These are phyloP conservation scores for Leccinum incarnatum DNA, from an alignment of 768 basidiomycete genomes.

Conservation along the genomic window DNA sequence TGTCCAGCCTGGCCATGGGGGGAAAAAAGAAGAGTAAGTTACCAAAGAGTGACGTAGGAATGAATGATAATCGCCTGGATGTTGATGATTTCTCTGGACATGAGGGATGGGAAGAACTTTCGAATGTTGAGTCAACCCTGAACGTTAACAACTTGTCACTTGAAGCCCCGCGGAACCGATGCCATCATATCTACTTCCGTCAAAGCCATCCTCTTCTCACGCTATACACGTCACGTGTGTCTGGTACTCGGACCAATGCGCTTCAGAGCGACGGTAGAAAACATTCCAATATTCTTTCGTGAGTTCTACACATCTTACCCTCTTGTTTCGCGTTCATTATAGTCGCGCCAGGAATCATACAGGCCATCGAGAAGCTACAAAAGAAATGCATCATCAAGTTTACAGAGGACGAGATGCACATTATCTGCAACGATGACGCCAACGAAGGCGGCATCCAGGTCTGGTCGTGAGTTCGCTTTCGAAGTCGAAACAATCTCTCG, in stretches of 20 bases:
- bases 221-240: slow-evolving; percentile 18
- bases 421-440: slow-evolving; percentile 79
- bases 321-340: neutral
- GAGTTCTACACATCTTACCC: slow-evolving; percentile 12
- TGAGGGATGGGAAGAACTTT: slow-evolving; percentile 9
- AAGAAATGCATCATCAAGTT: slow-evolving; percentile 84
- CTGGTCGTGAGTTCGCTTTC: slow-evolving; percentile 59
- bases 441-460: slow-evolving; percentile 86
- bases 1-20: slow-evolving; percentile 57
- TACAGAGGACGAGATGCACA: slow-evolving; percentile 67
- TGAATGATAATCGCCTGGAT: slow-evolving; percentile 51
- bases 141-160: neutral
- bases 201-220: neutral
- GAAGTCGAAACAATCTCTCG: slow-evolving; percentile 20
- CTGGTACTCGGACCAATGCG: slow-evolving; percentile 42
- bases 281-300: slow-evolving; percentile 57
- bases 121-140: slow-evolving; percentile 9
- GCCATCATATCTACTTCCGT: slow-evolving; percentile 8
- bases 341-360: slow-evolving; percentile 58
- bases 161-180: slow-evolving; percentile 13
- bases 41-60: neutral
- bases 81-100: slow-evolving; percentile 82
- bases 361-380: slow-evolving; percentile 79
- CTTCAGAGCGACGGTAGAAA: slow-evolving; percentile 58
- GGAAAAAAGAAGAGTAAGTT: slow-evolving; percentile 7